These are phyloP conservation scores for Stereum hirsutum DNA, from an alignment of 1,284 basidiomycete genomes.

Conservation along the genomic window DNA sequence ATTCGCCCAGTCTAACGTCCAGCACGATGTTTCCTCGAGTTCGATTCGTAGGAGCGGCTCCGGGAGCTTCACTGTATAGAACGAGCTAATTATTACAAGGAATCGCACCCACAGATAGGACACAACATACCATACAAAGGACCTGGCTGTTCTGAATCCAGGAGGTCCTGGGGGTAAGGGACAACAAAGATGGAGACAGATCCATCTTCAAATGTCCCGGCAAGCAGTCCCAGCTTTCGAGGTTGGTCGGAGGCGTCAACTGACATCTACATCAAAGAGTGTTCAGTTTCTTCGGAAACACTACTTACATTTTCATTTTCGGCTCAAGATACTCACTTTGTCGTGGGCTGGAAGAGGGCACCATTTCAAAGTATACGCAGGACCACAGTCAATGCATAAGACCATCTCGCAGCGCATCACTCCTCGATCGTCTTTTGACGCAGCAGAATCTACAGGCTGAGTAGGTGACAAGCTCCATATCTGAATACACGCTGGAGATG, in stretches of 20 bases:
- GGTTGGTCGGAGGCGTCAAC: too few species aligned
- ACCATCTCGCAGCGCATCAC: constrained; percentile 64
- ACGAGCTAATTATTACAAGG: not conserved
- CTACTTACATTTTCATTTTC: not conserved
- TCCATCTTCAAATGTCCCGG: constrained; percentile 79
- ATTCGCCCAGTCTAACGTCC: constrained; percentile 81
- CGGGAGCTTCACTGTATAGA: constrained; percentile 41
- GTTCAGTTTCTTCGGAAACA: not conserved
- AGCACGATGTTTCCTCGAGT: constrained; percentile 62
- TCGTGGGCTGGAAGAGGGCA: constrained; percentile 81
- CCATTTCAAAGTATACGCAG: constrained; percentile 77
- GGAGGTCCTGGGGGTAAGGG: constrained; percentile 61
- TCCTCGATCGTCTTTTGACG: constrained; percentile 19
- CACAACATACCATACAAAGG: constrained; percentile 26
- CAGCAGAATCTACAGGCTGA: constrained; percentile 5
- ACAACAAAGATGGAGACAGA: constrained; percentile 67
- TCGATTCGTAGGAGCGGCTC: constrained; percentile 63
- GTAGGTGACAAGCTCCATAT: constrained; percentile 44
- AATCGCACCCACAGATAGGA: constrained; percentile 18
- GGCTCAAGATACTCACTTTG: constrained; percentile 9
- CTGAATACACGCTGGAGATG: constrained; percentile 56
- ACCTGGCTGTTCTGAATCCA: constrained; percentile 14
- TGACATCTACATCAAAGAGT: too few species aligned
- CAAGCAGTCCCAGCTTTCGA: constrained; percentile 76
- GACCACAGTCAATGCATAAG: constrained; percentile 68